Percentiles rank a stretch among this genome's conserved stretches.
These are phyloP conservation scores for Erigeron canadensis DNA, from an alignment of 129 eudicot species.

Conservation along the genomic window DNA sequence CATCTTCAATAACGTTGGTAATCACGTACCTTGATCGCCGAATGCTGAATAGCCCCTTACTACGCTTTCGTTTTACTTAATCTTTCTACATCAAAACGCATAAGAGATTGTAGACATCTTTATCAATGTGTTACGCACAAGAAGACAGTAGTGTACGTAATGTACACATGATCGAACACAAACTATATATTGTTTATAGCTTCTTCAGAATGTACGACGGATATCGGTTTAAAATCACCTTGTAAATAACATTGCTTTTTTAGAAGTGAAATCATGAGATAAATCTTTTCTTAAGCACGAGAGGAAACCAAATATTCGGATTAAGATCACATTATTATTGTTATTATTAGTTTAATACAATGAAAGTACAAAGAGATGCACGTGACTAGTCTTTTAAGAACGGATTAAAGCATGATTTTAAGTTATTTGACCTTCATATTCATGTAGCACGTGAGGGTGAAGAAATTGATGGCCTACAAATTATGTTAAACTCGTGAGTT, in stretches of 20 bases:
- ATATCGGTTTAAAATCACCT: neutral
- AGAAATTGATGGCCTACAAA: conserved; percentile 8
- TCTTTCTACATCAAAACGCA: no score
- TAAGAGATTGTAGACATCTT: no score
- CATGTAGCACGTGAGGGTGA: conserved; percentile 39
- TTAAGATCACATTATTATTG: conserved; percentile 26
- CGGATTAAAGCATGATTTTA: conserved; percentile 27
- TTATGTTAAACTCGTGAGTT: no score
- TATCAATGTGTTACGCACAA: no score
- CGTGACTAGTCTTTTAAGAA: conserved; percentile 40
- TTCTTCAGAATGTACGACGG: neutral
- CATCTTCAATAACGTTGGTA: no score
- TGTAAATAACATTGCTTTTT: conserved; percentile 3
- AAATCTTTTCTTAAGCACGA: conserved; percentile 37
- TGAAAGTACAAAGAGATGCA: conserved; percentile 27
- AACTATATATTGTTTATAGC: neutral
- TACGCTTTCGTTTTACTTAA: no score
- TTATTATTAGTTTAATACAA: neutral
- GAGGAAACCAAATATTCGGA: conserved; percentile 23
- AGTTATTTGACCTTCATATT: conserved; percentile 20
- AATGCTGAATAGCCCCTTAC: no score
- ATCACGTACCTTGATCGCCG: no score
- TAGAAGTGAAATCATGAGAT: conserved; percentile 13
- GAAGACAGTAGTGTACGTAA: no score
- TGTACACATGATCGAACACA: neutral